Conservation (phyloP, 129 eudicot species). For the Saposhnikovia divaricata region DNA sequence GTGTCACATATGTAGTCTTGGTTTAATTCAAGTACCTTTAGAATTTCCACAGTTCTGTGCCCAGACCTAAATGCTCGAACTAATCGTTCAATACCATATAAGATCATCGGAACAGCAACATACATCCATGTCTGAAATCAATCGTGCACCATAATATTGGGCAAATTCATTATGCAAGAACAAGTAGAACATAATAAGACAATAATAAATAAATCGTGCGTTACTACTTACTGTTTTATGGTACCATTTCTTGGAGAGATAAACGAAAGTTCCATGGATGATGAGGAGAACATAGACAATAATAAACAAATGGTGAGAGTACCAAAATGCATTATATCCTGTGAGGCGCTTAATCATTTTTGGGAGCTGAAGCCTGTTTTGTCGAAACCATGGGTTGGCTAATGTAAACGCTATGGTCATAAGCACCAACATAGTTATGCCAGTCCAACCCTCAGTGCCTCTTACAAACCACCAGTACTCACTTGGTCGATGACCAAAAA, state of each 20-base stretch:
- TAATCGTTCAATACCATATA: conserved; percentile 41
- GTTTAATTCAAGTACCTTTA: conserved; percentile 28
- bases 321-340: conserved; percentile 69
- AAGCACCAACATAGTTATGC: conserved; percentile 41
- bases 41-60: conserved; percentile 37
- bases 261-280: conserved; percentile 39
- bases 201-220: too few species aligned
- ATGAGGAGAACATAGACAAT: conserved; percentile 45
- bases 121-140: conserved; percentile 65
- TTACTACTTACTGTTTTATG: conserved; percentile 41
- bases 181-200: neutral
- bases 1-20: neutral
- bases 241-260: conserved; percentile 56
- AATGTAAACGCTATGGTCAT: conserved; percentile 53
- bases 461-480: conserved; percentile 45
- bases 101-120: conserved; percentile 41
- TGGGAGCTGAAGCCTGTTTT: conserved; percentile 35
- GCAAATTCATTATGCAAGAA: neutral
- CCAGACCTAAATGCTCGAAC: conserved; percentile 40
- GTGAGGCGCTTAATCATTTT: conserved; percentile 40
- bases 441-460: conserved; percentile 47
- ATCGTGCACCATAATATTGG: neutral
- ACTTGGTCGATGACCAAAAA: conserved; percentile 37
- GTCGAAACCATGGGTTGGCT: conserved; percentile 53
- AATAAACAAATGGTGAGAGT: conserved; percentile 54